Base-by-base conservation (phyloP, 305 asterid genomes). In the Euphrasia arctica region DNA sequence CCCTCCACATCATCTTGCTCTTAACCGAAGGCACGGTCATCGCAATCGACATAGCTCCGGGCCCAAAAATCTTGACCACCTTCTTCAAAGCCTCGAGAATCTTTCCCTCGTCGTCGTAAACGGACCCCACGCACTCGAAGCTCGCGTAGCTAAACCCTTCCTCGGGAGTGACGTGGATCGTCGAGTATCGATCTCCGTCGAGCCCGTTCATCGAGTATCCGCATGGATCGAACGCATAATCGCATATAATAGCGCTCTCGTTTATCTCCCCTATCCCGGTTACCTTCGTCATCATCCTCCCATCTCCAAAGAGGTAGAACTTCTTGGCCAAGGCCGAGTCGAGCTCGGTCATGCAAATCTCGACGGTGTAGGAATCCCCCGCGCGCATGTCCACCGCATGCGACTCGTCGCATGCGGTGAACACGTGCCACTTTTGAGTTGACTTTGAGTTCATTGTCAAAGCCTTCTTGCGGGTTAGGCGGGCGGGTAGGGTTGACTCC, bases 121-220 rank as follows among this genome's bases (percentile, higher is more conserved):
- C 43, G 4, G 87, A 80, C 1, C 80, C 89, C 6, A 82, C 82
- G 41, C 90, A 85, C 68, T 74, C 78, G 41, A 77, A 77, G 65
- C 82, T 74, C 0, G 80, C 80, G 3, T 77, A 80, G 15, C 85
- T 80, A 56, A 77, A 80, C 4, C 69, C 85, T 10, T 80, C 85
- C 51, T 80, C 80, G 0, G 78, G 79, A 0, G 84, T 79, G 12
- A 79, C 77, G 51, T 73, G 84, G 6, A 79, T 65, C 0, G 81
- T 75, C 0, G 79, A 75, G 25, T 83, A 86, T 8, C 85, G 80
- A 41, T 74, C 76, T 2, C 66, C 73, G 9, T 80, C 90, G 34
- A 86, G 66, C 0, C 88, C 86, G 31, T 86, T 86, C 94, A 86
- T 86, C 1, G 94, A 86, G 68, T 86, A 86, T 0, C 94, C 94